phyloP scores from a whole-genome alignment of 768 basidiomycete species.

The Trametes maxima region DNA sequence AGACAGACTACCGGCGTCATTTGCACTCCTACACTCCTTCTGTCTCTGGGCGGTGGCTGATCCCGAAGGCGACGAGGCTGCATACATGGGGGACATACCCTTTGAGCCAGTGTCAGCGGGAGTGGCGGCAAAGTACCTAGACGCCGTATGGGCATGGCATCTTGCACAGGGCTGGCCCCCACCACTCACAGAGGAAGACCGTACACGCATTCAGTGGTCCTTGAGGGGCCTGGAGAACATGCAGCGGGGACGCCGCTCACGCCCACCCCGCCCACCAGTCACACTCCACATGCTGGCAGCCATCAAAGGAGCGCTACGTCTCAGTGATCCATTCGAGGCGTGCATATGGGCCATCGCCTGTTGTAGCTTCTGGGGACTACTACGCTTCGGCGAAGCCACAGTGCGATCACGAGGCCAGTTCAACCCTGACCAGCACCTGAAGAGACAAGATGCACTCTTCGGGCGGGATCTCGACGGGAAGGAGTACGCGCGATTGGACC shows the following conservation, averaged over 20 bases:
- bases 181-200: conserved; percentile 30
- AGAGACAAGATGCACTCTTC: conserved; percentile 25
- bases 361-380: conserved; percentile 44
- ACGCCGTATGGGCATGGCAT: conserved; percentile 42
- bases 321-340: conserved; percentile 40
- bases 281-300: conserved; percentile 36
- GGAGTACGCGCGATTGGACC: conserved; percentile 33
- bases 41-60: conserved; percentile 40
- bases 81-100: conserved; percentile 6
- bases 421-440: conserved; percentile 29
- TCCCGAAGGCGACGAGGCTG: conserved; percentile 21
- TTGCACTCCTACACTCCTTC: conserved; percentile 38
- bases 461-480: conserved; percentile 30
- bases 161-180: conserved; percentile 41
- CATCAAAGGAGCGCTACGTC: conserved; percentile 26
- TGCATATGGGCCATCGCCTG: conserved; percentile 41
- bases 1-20: conserved; percentile 32
- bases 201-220: conserved; percentile 31
- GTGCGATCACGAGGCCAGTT: conserved; percentile 30
- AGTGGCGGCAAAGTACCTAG: conserved; percentile 37
- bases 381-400: conserved; percentile 42
- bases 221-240: conserved; percentile 34
- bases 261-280: conserved; percentile 37
- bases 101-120: conserved; percentile 37
- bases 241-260: conserved; percentile 15